Evolutionary conservation across 2,329 filamentous ascomycete genomes (phyloP), one percentile per base, ranked within the genome.

Genomic region (Magnaporthales sp.): DNA sequence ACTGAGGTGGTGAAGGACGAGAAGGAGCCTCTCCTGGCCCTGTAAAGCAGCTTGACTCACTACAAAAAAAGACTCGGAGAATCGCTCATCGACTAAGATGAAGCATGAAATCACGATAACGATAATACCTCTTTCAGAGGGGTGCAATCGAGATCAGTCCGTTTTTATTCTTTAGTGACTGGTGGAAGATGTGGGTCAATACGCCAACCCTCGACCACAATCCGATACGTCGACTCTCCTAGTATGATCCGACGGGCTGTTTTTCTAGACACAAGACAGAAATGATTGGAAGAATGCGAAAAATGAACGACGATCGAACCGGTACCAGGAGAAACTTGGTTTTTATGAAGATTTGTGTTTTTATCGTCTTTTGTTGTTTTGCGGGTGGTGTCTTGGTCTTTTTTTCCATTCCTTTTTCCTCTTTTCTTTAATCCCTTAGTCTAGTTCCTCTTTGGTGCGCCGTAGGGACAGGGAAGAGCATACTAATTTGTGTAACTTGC

Each of bases 1-100:
- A 66, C 68, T 22, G 70, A 71, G 67, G 13, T 74, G n/a, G 2
- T 63, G 68, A 73, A 74, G 32, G 65, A 68, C 54, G 71, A 73
- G 30, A 70, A 75, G 66, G 72, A 73, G 65, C 69, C 71, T 24
- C 71, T 72, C 46, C 29, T 61, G 30, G 64, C 64, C n/a, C 38
- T 60, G 56, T 60, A 60, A 66, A 66, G 13, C 13, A 61, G 29
- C 11, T 13, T 22, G 30, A 24, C 15, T 13, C 24, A 27, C 1
- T 15, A n/a, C 3, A 54, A 27, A 2, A 54, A 27, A 2, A 10
- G 10, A 26, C 51, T 51, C 31, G 15, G 8, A 56, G 8, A n/a
- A 4, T 7, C 8, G 5, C 63, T 38, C 31, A n/a, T 46, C 30
- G 30, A 51, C n/a, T 24, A 54, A 64, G n/a, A 51, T n/a, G 63